Conservation (phyloP, 2,329 filamentous ascomycete species). For the Clarireedia hainanense region DNA sequence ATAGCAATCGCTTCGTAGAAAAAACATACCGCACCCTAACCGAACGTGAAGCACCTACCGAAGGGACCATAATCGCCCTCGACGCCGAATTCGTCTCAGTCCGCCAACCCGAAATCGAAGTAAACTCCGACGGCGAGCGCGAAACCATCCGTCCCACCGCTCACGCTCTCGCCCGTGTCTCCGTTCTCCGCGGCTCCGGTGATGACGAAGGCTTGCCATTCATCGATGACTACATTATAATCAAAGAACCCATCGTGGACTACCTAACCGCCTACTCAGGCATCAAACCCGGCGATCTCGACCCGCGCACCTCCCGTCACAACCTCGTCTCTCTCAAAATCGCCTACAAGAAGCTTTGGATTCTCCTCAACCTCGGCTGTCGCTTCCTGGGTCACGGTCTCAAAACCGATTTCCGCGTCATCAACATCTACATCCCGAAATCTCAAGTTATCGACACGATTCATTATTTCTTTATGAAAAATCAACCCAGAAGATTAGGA, state of each 20-base stretch:
- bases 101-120: conserved; percentile 88
- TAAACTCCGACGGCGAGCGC: conserved; percentile 87
- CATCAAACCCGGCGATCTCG: conserved; percentile 78
- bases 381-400: conserved; percentile 90
- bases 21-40: conserved; percentile 55
- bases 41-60: conserved; percentile 56
- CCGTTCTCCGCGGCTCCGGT: conserved; percentile 75
- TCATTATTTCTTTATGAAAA: conserved; percentile 77
- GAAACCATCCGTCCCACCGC: conserved; percentile 88
- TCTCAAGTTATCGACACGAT: conserved; percentile 90
- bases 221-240: conserved; percentile 94
- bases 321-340: conserved; percentile 81
- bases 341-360: conserved; percentile 97
- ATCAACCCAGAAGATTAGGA: conserved; percentile 76
- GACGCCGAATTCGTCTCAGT: conserved; percentile 96
- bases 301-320: conserved; percentile 68
- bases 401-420: conserved; percentile 92
- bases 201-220: conserved; percentile 76
- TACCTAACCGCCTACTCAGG: conserved; percentile 93
- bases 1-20: conserved; percentile 18
- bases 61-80: conserved; percentile 73
- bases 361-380: conserved; percentile 88
- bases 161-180: conserved; percentile 86
- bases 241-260: conserved; percentile 86
- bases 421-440: conserved; percentile 93